phyloP scores from a whole-genome alignment of 768 basidiomycete genomes.

The Udeniomyces megalosporus region DNA sequence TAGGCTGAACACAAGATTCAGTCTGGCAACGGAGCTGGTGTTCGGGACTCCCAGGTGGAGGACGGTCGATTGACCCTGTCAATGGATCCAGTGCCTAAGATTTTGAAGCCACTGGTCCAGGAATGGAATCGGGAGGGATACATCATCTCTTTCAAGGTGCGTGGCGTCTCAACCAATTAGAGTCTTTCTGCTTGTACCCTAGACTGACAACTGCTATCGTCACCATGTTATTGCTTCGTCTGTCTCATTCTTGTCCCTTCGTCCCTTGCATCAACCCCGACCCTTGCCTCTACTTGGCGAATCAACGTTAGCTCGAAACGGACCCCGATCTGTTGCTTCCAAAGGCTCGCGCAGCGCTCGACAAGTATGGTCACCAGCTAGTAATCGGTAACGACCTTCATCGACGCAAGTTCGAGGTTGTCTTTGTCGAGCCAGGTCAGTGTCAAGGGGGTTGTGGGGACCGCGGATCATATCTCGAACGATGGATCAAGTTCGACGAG shows the following conservation, averaged over 20 bases:
- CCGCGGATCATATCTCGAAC: conserved; percentile 25
- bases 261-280: too few relatives aligned
- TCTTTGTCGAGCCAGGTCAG: conserved; percentile 52
- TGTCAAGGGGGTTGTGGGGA: too few relatives aligned
- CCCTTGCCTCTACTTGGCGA: too few relatives aligned
- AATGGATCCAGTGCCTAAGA: conserved; percentile 98
- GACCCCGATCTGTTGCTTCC: conserved; percentile 68
- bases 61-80: conserved; percentile 50
- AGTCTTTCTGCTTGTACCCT: too few relatives aligned
- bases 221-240: not conserved
- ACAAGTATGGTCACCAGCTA: conserved; percentile 90
- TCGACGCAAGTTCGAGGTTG: conserved; percentile 75
- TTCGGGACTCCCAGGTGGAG: not conserved
- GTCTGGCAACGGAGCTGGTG: conserved; percentile 68
- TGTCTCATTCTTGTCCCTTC: not conserved
- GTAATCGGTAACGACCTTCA: conserved; percentile 96
- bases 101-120: conserved; percentile 76
- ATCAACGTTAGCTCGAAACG: conserved; percentile 99
- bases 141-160: conserved; percentile 92
- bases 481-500: conserved; percentile 27
- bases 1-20: conserved; percentile 98
- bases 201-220: too few relatives aligned
- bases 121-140: conserved; percentile 86
- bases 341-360: conserved; percentile 71
- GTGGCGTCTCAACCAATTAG: too few relatives aligned